phyloP scores from a whole-genome alignment of 805 yeast genomes.

The Wickerhamiella brachini region DNA sequence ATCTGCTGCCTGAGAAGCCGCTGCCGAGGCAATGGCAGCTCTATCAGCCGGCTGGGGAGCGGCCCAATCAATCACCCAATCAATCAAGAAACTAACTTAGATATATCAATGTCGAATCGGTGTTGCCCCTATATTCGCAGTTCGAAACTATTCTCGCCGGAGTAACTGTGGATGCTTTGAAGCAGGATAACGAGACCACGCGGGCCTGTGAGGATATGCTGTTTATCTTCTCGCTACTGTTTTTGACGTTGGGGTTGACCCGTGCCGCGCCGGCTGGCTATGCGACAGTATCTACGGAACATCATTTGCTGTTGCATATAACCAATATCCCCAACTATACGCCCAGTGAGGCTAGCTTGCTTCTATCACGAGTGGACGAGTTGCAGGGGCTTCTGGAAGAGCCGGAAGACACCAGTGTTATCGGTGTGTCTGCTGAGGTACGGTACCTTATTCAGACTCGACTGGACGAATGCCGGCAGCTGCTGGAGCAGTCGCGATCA shows the following conservation, averaged over 20 bases:
- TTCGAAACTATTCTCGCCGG: conserved; percentile 10
- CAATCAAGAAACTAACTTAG: not conserved
- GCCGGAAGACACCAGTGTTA: conserved; percentile 23
- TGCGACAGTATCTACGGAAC: conserved; percentile 77
- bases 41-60: not conserved
- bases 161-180: conserved; percentile 6
- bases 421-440: conserved; percentile 35
- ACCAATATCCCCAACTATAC: conserved; percentile 74
- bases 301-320: conserved; percentile 68
- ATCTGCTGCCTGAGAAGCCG: not conserved
- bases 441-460: conserved; percentile 1
- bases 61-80: not conserved
- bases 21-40: not conserved
- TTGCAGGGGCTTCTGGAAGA: conserved; percentile 43
- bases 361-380: conserved; percentile 43
- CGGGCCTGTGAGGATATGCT: conserved; percentile 8
- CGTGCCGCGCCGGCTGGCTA: conserved; percentile 90
- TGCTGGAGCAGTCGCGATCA: not conserved
- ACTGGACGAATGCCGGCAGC: not conserved
- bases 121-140: conserved; percentile 9
- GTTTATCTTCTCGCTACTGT: conserved; percentile 63
- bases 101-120: not conserved
- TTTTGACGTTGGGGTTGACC: conserved; percentile 82
- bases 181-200: not conserved
- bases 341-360: conserved; percentile 67